Conservation (phyloP, 1,284 basidiomycete genomes). For the Phlebopus sp. region DNA sequence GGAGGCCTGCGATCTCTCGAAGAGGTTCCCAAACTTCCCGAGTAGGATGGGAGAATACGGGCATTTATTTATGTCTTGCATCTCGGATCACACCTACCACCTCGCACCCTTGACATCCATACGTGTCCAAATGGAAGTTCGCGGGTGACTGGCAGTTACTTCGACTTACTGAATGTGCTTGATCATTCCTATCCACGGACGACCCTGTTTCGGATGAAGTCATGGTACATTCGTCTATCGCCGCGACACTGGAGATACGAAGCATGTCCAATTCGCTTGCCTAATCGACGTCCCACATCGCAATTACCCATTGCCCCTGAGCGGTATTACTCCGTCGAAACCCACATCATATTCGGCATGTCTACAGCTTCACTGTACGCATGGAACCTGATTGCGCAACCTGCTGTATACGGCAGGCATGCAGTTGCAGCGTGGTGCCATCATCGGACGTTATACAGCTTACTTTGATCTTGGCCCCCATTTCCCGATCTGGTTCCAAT, state of each 20-base stretch:
- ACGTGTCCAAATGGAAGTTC: constrained; percentile 1
- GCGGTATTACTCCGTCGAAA: constrained; percentile 25
- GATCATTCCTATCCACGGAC: constrained; percentile 16
- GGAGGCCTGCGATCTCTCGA: not conserved
- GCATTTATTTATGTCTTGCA: constrained; percentile 9
- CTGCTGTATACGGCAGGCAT: constrained; percentile 24
- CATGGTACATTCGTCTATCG: constrained; percentile 23
- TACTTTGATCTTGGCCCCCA: constrained; percentile 30
- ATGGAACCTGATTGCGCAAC: constrained; percentile 21
- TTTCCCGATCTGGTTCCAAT: constrained; percentile 18
- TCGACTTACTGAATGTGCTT: constrained; percentile 12
- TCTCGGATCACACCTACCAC: constrained; percentile 8
- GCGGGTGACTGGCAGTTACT: constrained; percentile 16
- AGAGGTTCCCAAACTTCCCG: constrained; percentile 10
- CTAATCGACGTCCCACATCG: constrained; percentile 12
- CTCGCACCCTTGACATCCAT: constrained; percentile 6
- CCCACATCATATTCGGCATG: constrained; percentile 12
- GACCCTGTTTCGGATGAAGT: constrained; percentile 22
- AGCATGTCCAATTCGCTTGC: constrained; percentile 5
- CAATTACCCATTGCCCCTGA: constrained; percentile 28
- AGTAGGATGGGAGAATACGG: not conserved
- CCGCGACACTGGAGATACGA: constrained; percentile 24
- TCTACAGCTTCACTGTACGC: constrained; percentile 3
- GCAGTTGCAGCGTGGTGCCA: constrained; percentile 31
- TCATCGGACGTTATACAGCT: constrained; percentile 25